Evolutionary conservation across 2,329 filamentous ascomycete genomes (phyloP).

Genomic region (Paraphoma chrysanthemicola): DNA sequence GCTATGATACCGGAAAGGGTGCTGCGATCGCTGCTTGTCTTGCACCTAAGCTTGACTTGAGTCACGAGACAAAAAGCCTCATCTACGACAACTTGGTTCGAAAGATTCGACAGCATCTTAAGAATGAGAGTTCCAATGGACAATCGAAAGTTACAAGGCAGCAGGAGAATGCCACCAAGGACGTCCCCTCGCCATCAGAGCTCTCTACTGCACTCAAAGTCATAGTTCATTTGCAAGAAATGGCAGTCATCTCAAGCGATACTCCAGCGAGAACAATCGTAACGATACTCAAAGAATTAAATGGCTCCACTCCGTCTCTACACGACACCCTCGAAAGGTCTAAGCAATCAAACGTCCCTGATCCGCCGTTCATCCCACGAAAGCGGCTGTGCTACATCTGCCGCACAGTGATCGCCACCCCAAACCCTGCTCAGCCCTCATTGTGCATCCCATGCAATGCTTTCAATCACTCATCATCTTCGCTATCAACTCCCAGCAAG

Average conservation of each 20-base stretch:
- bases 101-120: conserved; percentile 1
- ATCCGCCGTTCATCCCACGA: conserved; percentile 3
- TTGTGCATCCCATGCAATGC: conserved; percentile 14
- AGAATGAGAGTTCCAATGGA: not conserved
- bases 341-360: not conserved
- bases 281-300: conserved; percentile 1
- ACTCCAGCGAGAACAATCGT: conserved; percentile 4
- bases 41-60: not conserved
- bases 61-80: conserved; percentile 1
- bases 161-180: not conserved
- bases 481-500: conserved; percentile 6
- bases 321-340: not conserved
- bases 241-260: not conserved
- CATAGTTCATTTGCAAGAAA: conserved; percentile 6
- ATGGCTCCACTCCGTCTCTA: not conserved
- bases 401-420: conserved; percentile 3
- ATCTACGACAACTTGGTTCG: conserved; percentile 3
- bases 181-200: not conserved
- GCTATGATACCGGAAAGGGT: not conserved
- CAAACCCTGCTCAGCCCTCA: conserved; percentile 7
- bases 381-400: conserved; percentile 16
- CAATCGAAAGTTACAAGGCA: not conserved
- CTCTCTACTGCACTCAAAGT: conserved; percentile 10
- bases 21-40: conserved; percentile 1
- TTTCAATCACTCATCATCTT: conserved; percentile 13